phyloP scores from a whole-genome alignment of 768 basidiomycete genomes.

The Russula emetica region DNA sequence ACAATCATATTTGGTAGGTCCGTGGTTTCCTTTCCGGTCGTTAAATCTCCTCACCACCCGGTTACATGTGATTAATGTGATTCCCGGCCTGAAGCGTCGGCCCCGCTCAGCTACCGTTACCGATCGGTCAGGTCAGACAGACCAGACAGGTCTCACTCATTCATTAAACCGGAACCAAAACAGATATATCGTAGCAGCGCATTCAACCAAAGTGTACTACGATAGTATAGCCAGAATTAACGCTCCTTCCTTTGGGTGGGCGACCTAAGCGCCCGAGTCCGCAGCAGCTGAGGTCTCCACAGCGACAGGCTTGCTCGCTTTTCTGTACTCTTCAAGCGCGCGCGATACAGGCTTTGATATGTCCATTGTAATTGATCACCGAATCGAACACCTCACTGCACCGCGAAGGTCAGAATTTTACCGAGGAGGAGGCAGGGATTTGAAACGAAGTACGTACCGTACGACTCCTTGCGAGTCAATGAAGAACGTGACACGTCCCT shows the following conservation, averaged over 20 bases:
- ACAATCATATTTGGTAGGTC: constrained; percentile 35
- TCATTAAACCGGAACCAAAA: not conserved
- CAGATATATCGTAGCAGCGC: not conserved
- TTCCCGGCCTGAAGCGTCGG: not conserved
- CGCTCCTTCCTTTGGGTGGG: not conserved
- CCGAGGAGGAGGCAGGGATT: not conserved
- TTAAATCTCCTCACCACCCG: not conserved
- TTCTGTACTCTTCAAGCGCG: constrained; percentile 48
- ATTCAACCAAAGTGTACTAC: not conserved
- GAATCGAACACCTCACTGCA: constrained; percentile 56
- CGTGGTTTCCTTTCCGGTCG: not conserved
- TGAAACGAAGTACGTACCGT: constrained; percentile 39
- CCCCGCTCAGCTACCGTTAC: not conserved
- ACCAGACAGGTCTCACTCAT: not conserved
- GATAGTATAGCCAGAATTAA: not conserved
- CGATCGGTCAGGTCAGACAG: not conserved
- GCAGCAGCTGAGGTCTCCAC: not conserved
- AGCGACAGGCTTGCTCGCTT: constrained; percentile 29
- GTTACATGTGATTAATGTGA: constrained; percentile 11
- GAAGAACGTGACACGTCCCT: constrained; percentile 69
- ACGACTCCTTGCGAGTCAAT: constrained; percentile 69
- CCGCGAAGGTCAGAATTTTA: constrained; percentile 4
- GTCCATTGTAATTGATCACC: constrained; percentile 51
- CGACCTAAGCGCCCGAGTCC: not conserved
- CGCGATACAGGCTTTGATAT: constrained; percentile 62